Conservation (phyloP, 306 rosid genomes). For the Medicago truncatula region DNA sequence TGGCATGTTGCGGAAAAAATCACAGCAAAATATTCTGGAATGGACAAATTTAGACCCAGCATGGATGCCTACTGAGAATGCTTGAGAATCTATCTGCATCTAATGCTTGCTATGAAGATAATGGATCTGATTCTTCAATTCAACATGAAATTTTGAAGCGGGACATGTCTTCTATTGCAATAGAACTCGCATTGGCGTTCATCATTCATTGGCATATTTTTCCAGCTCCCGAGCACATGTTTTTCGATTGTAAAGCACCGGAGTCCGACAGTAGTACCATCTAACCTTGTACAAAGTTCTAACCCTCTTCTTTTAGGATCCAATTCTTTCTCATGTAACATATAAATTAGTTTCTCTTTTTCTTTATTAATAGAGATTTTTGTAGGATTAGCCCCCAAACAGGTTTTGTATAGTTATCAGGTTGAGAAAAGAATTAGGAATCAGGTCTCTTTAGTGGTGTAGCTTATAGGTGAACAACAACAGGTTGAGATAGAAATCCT, state of each 20-base stretch:
- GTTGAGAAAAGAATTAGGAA: constrained; percentile 64
- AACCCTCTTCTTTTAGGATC: constrained; percentile 65
- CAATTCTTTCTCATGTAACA: constrained; percentile 70
- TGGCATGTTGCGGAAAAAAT: constrained; percentile 34
- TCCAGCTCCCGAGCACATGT: constrained; percentile 53
- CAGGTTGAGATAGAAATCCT: constrained; percentile 53
- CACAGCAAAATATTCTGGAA: constrained; percentile 34
- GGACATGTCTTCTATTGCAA: constrained; percentile 43
- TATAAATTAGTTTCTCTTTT: constrained; percentile 53
- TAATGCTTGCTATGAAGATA: constrained; percentile 42
- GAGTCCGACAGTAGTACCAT: constrained; percentile 49
- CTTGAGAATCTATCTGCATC: constrained; percentile 40
- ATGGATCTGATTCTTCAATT: constrained; percentile 45
- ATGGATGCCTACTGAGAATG: constrained; percentile 27
- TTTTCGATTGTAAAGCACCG: constrained; percentile 55
- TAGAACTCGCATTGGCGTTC: constrained; percentile 48
- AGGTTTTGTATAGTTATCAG: constrained; percentile 68
- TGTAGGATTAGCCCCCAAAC: constrained; percentile 55
- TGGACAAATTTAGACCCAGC: constrained; percentile 39
- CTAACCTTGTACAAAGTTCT: constrained; percentile 76
- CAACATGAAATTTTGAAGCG: constrained; percentile 41
- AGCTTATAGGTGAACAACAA: constrained; percentile 62
- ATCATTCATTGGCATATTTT: constrained; percentile 47
- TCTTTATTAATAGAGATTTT: constrained; percentile 50
- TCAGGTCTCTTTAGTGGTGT: constrained; percentile 56